A percentile compares a stretch with the other conserved stretches of the same genome.
Evolutionary conservation across 495 filamentous ascomycete species (phyloP).

Genomic region (Penicillium longicatenatum): DNA sequence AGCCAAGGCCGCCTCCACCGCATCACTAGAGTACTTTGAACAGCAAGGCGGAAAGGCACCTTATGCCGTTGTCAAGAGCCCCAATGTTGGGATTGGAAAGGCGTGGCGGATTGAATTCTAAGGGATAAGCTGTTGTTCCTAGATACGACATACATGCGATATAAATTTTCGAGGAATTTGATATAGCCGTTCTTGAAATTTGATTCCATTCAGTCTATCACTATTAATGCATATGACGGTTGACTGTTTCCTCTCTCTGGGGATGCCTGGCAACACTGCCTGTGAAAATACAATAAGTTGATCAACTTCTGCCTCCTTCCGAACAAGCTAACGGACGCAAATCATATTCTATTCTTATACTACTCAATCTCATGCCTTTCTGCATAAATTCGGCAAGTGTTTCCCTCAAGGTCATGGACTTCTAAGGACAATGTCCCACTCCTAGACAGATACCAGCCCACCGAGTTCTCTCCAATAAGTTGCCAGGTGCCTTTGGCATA

Average conservation of each 20-base stretch:
- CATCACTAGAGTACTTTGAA: conserved; percentile 59
- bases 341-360: background rate
- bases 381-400: conserved; percentile 8
- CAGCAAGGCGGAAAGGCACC: conserved; percentile 63
- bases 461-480: conserved; percentile 5
- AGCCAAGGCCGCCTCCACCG: conserved; percentile 56
- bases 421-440: conserved; percentile 11
- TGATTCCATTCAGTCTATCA: background rate
- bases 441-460: conserved; percentile 11
- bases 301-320: background rate
- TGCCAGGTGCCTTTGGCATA: conserved; percentile 3
- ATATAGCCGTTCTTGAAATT: background rate
- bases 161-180: conserved; percentile 10
- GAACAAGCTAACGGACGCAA: background rate
- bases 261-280: too few species aligned
- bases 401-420: background rate
- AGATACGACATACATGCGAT: conserved; percentile 19
- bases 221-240: background rate
- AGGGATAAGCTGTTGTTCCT: conserved; percentile 7
- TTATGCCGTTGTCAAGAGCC: conserved; percentile 81
- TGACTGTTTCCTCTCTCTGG: too few species aligned
- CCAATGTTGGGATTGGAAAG: conserved; percentile 72
- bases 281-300: background rate
- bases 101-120: conserved; percentile 80
- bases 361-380: conserved; percentile 11